Evolutionary conservation across 352 stramenopile genomes (phyloP).

Genomic region (Elongisporangium anandrum): DNA sequence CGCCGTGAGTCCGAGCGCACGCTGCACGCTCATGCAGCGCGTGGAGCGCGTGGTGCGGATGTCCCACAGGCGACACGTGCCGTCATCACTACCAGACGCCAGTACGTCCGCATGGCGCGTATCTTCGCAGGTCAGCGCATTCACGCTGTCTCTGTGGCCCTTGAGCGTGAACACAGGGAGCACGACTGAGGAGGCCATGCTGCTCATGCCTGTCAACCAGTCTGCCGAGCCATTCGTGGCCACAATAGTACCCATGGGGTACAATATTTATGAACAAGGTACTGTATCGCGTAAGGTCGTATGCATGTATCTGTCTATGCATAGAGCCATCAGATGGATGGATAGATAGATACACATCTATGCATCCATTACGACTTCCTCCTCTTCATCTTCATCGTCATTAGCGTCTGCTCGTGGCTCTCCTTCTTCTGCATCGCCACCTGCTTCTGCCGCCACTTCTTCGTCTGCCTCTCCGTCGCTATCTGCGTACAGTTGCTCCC

Average conservation of each 20-base stretch:
- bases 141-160: slow-evolving; percentile 55
- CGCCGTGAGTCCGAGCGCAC: slow-evolving; percentile 29
- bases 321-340: too few species aligned
- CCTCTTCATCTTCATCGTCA: slow-evolving; percentile 15
- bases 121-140: slow-evolving; percentile 57
- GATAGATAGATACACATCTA: background rate
- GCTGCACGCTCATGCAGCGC: slow-evolving; percentile 63
- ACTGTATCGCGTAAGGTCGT: background rate
- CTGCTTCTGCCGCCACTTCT: slow-evolving; percentile 16
- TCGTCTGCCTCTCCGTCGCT: slow-evolving; percentile 24
- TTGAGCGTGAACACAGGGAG: slow-evolving; percentile 30
- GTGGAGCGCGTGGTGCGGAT: slow-evolving; percentile 47
- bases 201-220: background rate
- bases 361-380: slow-evolving; percentile 2
- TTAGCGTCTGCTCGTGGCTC: slow-evolving; percentile 1
- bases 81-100: slow-evolving; percentile 64
- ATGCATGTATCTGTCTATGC: background rate
- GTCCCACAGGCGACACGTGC: slow-evolving; percentile 68
- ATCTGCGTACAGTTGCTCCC: slow-evolving; percentile 41
- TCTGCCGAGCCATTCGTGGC: background rate
- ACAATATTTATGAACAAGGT: background rate
- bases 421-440: slow-evolving; percentile 2
- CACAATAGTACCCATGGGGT: background rate
- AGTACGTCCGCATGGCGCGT: slow-evolving; percentile 41
- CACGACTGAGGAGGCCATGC: background rate